These are phyloP conservation scores for Scortechinia acanthostroma DNA, from an alignment of 2,329 filamentous ascomycete genomes.

Conservation along the genomic window DNA sequence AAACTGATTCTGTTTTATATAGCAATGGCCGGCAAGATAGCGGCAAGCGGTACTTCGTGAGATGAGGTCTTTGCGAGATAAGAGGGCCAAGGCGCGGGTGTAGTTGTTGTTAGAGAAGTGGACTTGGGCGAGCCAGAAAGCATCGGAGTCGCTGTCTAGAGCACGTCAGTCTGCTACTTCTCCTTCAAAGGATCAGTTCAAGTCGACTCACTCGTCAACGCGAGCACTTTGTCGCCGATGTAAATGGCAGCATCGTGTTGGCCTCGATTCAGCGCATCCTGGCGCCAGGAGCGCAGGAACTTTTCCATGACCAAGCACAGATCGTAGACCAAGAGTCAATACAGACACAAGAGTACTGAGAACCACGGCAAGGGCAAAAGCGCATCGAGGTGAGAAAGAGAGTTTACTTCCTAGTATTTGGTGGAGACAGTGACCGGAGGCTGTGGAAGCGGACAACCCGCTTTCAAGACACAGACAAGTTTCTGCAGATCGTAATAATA, in stretches of 20 bases:
- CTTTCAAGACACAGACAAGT: too few relatives aligned
- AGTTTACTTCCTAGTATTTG: too few relatives aligned
- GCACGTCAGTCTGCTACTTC: neutral
- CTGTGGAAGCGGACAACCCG: too few relatives aligned
- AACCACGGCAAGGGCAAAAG: too few relatives aligned
- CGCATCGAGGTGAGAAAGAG: too few relatives aligned
- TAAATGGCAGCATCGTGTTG: slow-evolving; percentile 71
- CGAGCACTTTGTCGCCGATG: slow-evolving; percentile 68
- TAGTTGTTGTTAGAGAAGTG: slow-evolving; percentile 72
- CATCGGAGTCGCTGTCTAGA: slow-evolving; percentile 62
- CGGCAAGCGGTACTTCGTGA: slow-evolving; percentile 57
- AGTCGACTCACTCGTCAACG: slow-evolving; percentile 52
- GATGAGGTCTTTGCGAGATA: slow-evolving; percentile 58
- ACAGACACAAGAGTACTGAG: too few relatives aligned
- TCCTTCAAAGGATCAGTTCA: slow-evolving; percentile 2
- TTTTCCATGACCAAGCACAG: slow-evolving; percentile 58
- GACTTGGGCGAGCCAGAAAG: slow-evolving; percentile 68
- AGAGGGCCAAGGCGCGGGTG: slow-evolving; percentile 58
- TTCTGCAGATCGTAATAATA: too few relatives aligned
- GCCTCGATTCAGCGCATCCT: slow-evolving; percentile 66
- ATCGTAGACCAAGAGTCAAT: too few relatives aligned
- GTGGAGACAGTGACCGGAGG: too few relatives aligned
- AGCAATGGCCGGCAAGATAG: slow-evolving; percentile 66
- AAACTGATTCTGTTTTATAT: slow-evolving; percentile 64
- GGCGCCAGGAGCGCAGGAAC: slow-evolving; percentile 65